phyloP scores from a whole-genome alignment of 1,284 basidiomycete species.

The Boletus semigastroideus region DNA sequence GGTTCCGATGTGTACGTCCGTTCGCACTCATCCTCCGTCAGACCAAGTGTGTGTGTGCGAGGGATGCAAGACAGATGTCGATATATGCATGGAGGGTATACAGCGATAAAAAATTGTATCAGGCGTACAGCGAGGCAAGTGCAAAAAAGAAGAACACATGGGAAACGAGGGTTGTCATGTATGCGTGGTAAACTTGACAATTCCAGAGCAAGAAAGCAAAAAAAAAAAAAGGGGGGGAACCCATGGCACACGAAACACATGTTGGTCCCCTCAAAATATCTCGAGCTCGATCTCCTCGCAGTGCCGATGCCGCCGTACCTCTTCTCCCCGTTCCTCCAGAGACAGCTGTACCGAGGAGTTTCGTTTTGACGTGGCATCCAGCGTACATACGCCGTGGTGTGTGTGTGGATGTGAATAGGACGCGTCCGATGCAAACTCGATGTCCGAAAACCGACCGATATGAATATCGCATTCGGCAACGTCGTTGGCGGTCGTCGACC shows the following conservation, averaged over 20 bases:
- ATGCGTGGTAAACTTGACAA: neutral
- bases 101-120: neutral
- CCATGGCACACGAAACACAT: neutral
- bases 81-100: neutral
- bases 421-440: constrained; percentile 23
- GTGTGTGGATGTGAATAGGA: constrained; percentile 1
- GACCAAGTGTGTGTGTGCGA: no score
- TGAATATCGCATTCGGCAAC: constrained; percentile 9
- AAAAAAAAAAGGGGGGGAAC: neutral
- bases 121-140: neutral
- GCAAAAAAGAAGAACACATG: neutral
- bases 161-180: neutral
- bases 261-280: constrained; percentile 63
- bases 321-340: neutral
- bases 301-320: constrained; percentile 15
- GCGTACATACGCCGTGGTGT: neutral
- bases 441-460: constrained; percentile 27
- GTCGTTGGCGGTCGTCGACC: constrained; percentile 1
- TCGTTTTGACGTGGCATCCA: constrained; percentile 12
- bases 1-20: no score
- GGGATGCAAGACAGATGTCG: neutral
- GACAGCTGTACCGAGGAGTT: neutral
- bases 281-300: constrained; percentile 66
- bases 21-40: no score
- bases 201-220: neutral